Percentiles rank a stretch among this genome's conserved stretches.
Evolutionary conservation across 345 rosid species (phyloP).

Genomic region (Mercurialis annua): DNA sequence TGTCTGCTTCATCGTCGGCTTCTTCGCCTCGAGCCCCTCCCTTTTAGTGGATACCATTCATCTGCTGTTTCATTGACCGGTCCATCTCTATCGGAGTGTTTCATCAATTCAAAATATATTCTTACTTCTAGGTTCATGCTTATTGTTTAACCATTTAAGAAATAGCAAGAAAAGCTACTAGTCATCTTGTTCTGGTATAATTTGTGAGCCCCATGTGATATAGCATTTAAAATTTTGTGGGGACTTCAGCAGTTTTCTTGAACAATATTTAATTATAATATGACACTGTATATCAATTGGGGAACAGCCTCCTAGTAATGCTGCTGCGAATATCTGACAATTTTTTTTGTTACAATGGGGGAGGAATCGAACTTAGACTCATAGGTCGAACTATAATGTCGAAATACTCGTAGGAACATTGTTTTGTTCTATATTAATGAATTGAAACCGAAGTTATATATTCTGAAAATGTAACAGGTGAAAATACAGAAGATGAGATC

Average conservation of each 20-base stretch:
- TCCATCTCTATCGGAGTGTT: conserved; percentile 39
- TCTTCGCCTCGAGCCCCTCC: conserved; percentile 62
- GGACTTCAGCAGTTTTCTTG: conserved; percentile 26
- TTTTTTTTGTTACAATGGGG: no score
- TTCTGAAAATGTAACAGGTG: conserved; percentile 41
- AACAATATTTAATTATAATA: background rate
- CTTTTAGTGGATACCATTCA: conserved; percentile 11
- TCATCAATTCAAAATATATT: conserved; percentile 15
- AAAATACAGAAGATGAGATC: conserved; percentile 93
- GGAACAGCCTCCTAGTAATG: no score
- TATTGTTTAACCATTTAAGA: conserved; percentile 18
- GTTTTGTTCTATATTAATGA: no score
- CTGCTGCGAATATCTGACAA: no score
- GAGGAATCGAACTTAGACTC: no score
- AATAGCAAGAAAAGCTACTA: conserved; percentile 17
- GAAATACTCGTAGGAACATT: no score
- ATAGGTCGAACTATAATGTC: no score
- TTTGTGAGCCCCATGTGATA: conserved; percentile 43
- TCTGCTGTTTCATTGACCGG: conserved; percentile 44
- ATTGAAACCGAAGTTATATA: background rate
- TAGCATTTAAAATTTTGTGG: conserved; percentile 28
- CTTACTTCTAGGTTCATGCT: conserved; percentile 17
- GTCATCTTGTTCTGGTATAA: conserved; percentile 36
- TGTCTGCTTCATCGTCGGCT: conserved; percentile 18
- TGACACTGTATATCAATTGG: no score